These are phyloP conservation scores for Dictyostelium firmibasis DNA, from an alignment of 78 protist genomes.

Conservation along the genomic window DNA sequence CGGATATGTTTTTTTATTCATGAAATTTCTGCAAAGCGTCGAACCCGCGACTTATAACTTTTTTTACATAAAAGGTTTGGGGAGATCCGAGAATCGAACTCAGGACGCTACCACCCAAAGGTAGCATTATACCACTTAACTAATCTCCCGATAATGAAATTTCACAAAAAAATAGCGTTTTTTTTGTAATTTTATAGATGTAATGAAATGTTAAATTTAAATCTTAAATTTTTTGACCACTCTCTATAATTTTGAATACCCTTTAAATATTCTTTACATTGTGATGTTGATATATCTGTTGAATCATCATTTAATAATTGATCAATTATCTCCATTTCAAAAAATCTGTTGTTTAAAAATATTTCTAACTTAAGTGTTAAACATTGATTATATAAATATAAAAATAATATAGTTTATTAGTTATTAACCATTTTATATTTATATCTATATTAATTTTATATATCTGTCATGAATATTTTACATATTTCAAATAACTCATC, in stretches of 20 bases:
- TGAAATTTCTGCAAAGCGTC: too few relatives aligned
- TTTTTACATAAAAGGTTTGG: background rate
- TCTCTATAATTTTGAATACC: background rate
- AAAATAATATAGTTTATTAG: too few relatives aligned
- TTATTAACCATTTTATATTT: too few relatives aligned
- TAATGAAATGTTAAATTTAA: slow-evolving; percentile 12
- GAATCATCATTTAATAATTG: slow-evolving; percentile 2
- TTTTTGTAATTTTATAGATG: too few relatives aligned
- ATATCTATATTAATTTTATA: too few relatives aligned
- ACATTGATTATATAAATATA: too few relatives aligned
- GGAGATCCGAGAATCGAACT: slow-evolving; percentile 57
- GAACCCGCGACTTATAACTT: background rate
- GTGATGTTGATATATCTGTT: background rate
- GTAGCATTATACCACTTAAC: slow-evolving; percentile 57
- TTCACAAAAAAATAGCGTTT: too few relatives aligned
- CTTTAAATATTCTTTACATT: slow-evolving; percentile 44
- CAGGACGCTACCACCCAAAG: slow-evolving; percentile 64
- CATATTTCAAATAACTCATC: slow-evolving; percentile 48
- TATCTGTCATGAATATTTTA: too few relatives aligned
- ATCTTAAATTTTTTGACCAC: slow-evolving; percentile 8
- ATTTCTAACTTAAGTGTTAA: slow-evolving; percentile 46
- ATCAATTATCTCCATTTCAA: slow-evolving; percentile 33
- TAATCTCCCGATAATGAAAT: slow-evolving; percentile 1
- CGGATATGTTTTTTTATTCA: too few relatives aligned
- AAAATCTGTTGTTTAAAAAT: slow-evolving; percentile 21